Evolutionary conservation across 352 stramenopile species (phyloP), one percentile per base, ranked within the genome.

Genomic region (Pythium diclinum): DNA sequence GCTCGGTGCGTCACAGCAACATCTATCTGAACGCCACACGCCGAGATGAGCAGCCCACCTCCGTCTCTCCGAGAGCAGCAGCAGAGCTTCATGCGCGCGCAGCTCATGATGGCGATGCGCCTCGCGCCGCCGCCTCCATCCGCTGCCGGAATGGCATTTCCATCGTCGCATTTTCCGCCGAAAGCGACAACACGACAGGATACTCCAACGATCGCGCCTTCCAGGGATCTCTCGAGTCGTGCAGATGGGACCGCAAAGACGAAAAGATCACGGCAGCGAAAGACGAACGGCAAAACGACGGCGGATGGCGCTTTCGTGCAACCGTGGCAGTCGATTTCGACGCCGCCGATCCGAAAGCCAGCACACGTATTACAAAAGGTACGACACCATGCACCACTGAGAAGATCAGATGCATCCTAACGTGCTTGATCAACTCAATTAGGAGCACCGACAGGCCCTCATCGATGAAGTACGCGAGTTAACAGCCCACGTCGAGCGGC

Each of bases 361-460:
- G 14, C 42, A 25, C 42, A 49, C 42, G 42, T 49, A 2, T 3
- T 49, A 6, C 42, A 49, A 19, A 49, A 49, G 42, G 42, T 49
- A 23, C n/a, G 25, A 28, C 14, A 19, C 1, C 14, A 21, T 1
- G 2, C 25, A 28, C 25, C 25, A 28, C 25, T 28, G 25, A 3
- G n/a, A 19, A 46, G 6, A 44, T 8, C 17, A 44, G 8, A n/a
- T 8, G 13, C 10, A 16, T 46, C n/a, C 11, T 19, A 6, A 19
- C 2, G 5, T 46, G 1, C 17, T 4, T 6, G 9, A 28, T 3
- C 25, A 28, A 28, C 25, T 28, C 4, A 3, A 3, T 28, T 8
- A 67, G 54, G 44, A 63, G 17, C 54, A 64, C 19, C 56, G 57
- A 19, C 33, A 64, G 25, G 47, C 46, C 11, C 23, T 68, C n/a